A percentile compares a stretch with the other conserved stretches of the same genome.
These are phyloP conservation scores for Solanum gandarillasii DNA, from an alignment of 257 asterid species.

Conservation along the genomic window DNA sequence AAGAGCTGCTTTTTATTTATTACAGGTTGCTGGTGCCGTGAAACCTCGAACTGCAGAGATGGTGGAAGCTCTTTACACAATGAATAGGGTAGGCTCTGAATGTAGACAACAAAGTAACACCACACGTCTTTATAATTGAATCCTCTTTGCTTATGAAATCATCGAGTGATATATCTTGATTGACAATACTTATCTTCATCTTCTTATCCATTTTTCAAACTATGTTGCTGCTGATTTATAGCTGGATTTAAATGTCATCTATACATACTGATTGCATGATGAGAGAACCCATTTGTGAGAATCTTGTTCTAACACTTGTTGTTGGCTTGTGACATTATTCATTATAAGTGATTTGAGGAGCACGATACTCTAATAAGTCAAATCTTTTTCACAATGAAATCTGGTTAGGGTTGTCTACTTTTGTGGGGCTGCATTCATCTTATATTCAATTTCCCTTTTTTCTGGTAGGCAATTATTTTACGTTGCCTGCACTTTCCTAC, in stretches of 20 bases:
- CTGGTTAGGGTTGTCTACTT: not conserved
- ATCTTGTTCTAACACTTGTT: not conserved
- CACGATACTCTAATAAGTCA: not conserved
- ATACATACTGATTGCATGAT: not conserved
- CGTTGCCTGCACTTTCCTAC: not conserved
- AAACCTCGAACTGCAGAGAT: conserved; percentile 55
- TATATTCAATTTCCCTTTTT: not conserved
- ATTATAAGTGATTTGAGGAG: not conserved
- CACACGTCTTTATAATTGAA: not conserved
- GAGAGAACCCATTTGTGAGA: not conserved
- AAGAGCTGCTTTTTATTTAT: not conserved
- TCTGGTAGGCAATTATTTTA: not conserved
- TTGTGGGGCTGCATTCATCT: not conserved
- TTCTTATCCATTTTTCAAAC: not conserved
- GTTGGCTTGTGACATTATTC: not conserved
- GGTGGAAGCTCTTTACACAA: conserved; percentile 75
- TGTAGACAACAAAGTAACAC: not conserved
- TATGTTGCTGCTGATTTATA: not conserved
- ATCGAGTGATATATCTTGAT: not conserved
- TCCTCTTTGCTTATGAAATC: not conserved
- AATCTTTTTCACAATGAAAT: not conserved
- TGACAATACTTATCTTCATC: not conserved
- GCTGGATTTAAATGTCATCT: not conserved
- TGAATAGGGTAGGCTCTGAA: conserved; percentile 20
- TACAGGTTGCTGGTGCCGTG: conserved; percentile 64